These are phyloP conservation scores for Lasiosphaeriaceae sp. DNA, from an alignment of 495 filamentous ascomycete species.

Conservation along the genomic window DNA sequence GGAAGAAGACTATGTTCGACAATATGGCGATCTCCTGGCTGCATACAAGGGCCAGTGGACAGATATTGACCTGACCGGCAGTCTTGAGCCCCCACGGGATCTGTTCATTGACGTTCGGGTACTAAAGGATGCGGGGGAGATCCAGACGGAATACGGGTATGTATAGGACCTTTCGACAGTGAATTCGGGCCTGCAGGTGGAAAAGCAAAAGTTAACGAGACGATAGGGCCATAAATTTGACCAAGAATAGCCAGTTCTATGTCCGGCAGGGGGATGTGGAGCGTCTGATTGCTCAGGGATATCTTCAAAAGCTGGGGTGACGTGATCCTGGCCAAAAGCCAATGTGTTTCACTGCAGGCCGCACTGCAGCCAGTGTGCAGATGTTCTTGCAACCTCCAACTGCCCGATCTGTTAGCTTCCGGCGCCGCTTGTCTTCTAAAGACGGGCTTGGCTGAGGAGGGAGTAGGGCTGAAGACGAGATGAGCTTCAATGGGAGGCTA, in stretches of 20 bases:
- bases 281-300: constrained; percentile 92
- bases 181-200: constrained; percentile 5
- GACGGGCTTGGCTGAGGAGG: background rate
- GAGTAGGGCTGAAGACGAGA: background rate
- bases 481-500: background rate
- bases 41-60: constrained; percentile 99
- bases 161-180: constrained; percentile 32
- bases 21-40: constrained; percentile 86
- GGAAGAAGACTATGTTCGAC: constrained; percentile 92
- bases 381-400: background rate
- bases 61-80: constrained; percentile 93
- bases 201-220: constrained; percentile 14
- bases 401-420: background rate
- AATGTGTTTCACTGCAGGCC: background rate
- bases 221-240: constrained; percentile 84
- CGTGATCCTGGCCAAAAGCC: background rate
- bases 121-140: constrained; percentile 94
- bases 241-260: constrained; percentile 97
- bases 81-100: constrained; percentile 89
- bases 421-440: background rate
- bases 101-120: constrained; percentile 97
- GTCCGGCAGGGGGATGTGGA: constrained; percentile 97
- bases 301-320: constrained; percentile 87
- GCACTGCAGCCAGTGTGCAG: background rate
- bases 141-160: constrained; percentile 99